phyloP scores from a whole-genome alignment of 306 rosid species.

The Oemleria cerasiformis region DNA sequence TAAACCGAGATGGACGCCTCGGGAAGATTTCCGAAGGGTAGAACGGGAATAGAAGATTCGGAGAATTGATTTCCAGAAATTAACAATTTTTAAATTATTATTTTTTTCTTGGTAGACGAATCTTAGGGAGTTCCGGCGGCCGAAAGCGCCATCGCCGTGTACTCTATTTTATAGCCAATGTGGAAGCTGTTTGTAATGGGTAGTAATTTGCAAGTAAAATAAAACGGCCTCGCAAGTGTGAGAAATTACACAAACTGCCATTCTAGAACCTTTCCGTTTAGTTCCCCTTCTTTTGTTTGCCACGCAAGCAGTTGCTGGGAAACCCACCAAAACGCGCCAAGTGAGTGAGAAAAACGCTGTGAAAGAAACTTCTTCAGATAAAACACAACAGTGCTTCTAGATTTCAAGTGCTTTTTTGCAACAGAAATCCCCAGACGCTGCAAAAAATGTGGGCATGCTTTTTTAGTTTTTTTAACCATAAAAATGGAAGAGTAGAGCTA shows the following conservation, averaged over 20 bases:
- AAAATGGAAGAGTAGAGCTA: background rate
- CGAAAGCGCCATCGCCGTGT: conserved; percentile 25
- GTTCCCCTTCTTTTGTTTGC: too few species aligned
- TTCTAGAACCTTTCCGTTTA: background rate
- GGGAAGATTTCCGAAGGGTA: background rate
- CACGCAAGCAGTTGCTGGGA: too few species aligned
- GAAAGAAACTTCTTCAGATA: background rate
- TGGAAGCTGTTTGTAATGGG: background rate
- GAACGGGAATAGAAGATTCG: conserved; percentile 4
- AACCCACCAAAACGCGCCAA: background rate
- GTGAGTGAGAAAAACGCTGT: background rate
- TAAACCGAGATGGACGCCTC: conserved; percentile 3
- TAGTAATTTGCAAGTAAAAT: background rate
- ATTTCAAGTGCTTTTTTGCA: background rate
- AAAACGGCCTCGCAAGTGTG: background rate
- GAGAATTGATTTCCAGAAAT: background rate
- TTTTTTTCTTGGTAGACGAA: conserved; percentile 15
- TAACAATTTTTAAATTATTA: background rate
- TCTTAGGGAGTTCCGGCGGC: conserved; percentile 34
- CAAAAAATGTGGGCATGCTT: background rate
- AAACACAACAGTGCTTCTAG: background rate
- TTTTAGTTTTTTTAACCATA: background rate
- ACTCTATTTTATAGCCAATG: conserved; percentile 13
- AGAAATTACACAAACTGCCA: conserved; percentile 4
- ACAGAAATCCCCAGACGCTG: background rate